Base-by-base conservation (phyloP, 1,284 basidiomycete genomes). In the Marasmius tenuissimus region DNA sequence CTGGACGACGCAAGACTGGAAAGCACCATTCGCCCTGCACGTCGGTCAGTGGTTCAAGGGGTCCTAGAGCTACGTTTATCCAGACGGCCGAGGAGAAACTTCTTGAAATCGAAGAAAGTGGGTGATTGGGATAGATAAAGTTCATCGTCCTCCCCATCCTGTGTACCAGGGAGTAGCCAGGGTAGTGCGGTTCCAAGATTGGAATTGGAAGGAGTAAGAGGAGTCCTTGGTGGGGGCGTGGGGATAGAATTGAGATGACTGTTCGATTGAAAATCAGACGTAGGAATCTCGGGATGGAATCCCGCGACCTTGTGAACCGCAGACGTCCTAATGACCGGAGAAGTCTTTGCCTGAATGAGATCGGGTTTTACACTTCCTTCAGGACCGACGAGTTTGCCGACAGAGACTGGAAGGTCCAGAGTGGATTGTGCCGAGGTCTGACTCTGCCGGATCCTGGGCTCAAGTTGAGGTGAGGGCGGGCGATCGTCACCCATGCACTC, bases 81-180 rank as follows among this genome's bases (percentile, higher is more conserved):
- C 9, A 60, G 39, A 16, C 58, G 58, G 47, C 20, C 22, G 16
- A 60, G 22, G 22, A 60, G 50, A 22, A 60, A 60, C 39, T 60
- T 60, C 34, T 60, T 52, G 50, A 60, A 54, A 42, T 60, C 58
- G 33, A 54, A 58, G 35, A 18, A 35, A 16, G 53, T 20, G 7
- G 53, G 53, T 14, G 53, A 55, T 8, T 58, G 57, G n/a, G 48
- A 49, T 9, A 42, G 1, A 49, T 47, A 58, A 12, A 35, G 16
- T 42, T 49, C 34, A 48, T 58, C 57, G 22, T 58, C 57, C 12
- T 58, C 57, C 14, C 45, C 57, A 4, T 37, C 57, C 11, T 34
- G 12, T 42, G 52, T 37, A 18, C 52, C 52, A 35, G 52, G 52
- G 18, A 54, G 16, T 33, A 54, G 52, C 52, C 52, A 54, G 8